Base-by-base conservation (phyloP, 2,329 filamentous ascomycete genomes). In the Aspergillus tamarii region DNA sequence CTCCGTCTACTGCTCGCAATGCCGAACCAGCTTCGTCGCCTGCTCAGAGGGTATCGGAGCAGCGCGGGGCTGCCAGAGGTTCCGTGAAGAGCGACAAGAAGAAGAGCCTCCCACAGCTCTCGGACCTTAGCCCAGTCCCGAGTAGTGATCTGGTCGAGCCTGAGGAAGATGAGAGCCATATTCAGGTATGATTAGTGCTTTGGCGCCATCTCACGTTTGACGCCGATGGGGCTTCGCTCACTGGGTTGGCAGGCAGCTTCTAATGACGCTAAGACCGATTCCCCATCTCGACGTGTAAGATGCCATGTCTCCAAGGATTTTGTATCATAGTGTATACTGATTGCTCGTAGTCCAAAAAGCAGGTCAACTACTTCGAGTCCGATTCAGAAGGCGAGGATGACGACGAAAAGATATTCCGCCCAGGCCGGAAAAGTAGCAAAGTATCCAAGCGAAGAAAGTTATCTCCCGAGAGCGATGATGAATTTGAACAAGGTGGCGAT, bases 311-410 rank as follows among this genome's bases (percentile, higher is more conserved):
- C 10, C 34, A 64, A 21, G 39, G 72, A 41, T 59, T n/a, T 39
- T 41, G 14, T 11, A 14, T 23, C 19, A 23, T 19, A 14, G 28
- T 34, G 36, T 11, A 41, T 23, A 45, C 57, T 65, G 21, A 65
- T 48, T 16, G 1, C 10, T 14, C 52, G 2, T 54, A 88, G 84
- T 84, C 82, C 14, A 89, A 87, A 76, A 90, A 88, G 71, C 77
- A 83, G 53, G 85, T 79, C 26, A 79, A 95, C 75, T 98, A 98
- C 76, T 89, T 91, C 67, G 94, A 97, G 73, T 93, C 92, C 1
- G 92, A 92, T 52, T 91, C 92, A 53, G 90, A 93, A 62, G 85
- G 86, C 21, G 83, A 85, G 53, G 81, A 83, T 59, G 90, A 92
- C 14, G 90, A 93, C 57, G 90, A 94, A 26, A 88, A 89, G 52